Base-by-base conservation (phyloP, 2,329 filamentous ascomycete species). In the Neodidymelliopsis sp. region DNA sequence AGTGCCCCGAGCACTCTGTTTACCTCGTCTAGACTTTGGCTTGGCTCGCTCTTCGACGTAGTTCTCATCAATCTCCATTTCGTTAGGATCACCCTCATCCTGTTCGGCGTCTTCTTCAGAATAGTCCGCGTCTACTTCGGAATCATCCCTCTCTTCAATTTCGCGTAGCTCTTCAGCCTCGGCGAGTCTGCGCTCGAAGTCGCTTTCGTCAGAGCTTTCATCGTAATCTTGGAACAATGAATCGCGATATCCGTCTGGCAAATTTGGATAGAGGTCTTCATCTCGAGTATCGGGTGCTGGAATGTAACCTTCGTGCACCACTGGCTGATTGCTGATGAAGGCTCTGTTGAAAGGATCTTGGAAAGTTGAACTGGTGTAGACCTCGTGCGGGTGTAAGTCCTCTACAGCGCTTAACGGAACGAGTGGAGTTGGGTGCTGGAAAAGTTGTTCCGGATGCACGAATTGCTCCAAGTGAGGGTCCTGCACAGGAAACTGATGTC, bases 261-360 rank as follows among this genome's bases (percentile, higher is more conserved):
- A 37, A 13, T 49, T 49, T 19, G 63, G 59, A 50, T 63, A 67
- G 10, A 68, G 64, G 29, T 66, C 63, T 39, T 74, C 71, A 10
- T 73, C 62, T 31, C 70, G 65, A 19, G 61, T 57, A 19, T 60
- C 66, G 13, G 67, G 66, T 10, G 66, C 68, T 27, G 72, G 71
- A 37, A 75, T 72, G 38, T 71, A 74, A 5, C 72, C 73, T 53
- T 75, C 72, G 42, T 74, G 70, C 19, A 75, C 64, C 8, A 71
- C 58, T 9, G 69, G 70, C 18, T 59, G 66, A 31, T 47, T 62
- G 9, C 56, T 60, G 34, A 56, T 46, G 38, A 65, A 69, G 2
- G 54, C 56, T 39, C 57, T 51, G 25, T 56, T 63, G 31, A 68
- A 61, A 15, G 59, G 43, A 23, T 68, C 65, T 13, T 62, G 49